Base-by-base conservation (phyloP, 441 rosid genomes). In the Breynia disticha region DNA sequence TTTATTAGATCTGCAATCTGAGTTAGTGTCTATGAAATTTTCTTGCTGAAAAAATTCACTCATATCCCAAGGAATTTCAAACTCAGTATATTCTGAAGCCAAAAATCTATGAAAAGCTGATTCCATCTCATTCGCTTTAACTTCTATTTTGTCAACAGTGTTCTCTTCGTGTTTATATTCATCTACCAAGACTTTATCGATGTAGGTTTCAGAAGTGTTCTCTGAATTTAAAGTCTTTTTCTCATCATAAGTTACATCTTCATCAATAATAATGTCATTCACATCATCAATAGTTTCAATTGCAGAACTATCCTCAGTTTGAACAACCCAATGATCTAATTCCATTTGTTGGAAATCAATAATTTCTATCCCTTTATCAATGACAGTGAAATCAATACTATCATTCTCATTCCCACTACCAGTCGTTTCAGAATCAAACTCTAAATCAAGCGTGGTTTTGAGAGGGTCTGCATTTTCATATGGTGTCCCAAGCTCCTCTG, bases 241-340 rank as follows among this genome's bases (percentile, higher is more conserved):
- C 60, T 60, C 68, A 8, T 54, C 62, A 65, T 54, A 46, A 52
- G 65, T 55, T 19, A 48, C 42, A 63, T 66, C 76, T 55, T 68
- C 77, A 60, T 71, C 84, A 67, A 60, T 65, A 52, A 77, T 67
- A 48, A 77, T 71, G 63, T 80, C 93, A 75, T 75, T 66, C 66
- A 81, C 69, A 59, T 75, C 69, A 59, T 75, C 65, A 59, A 77
- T 71, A 65, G 63, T 76, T 68, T 77, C 95, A 65, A 82, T 49
- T 24, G 46, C 50, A 20, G 73, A 63, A 48, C 55, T 63, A 66
- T 74, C 78, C 3, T 51, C 57, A n/a, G 42, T 56, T 50, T 64
- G 53, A 56, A 48, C 52, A 65, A 46, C 67, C 70, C 28, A 61
- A 60, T 63, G 71, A 71, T 72, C 67, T 2, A 55, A 10, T 52